Percentiles rank a stretch among this genome's conserved stretches.
Evolutionary conservation across 768 basidiomycete genomes (phyloP).

Genomic region (Termitomyces titanicus): DNA sequence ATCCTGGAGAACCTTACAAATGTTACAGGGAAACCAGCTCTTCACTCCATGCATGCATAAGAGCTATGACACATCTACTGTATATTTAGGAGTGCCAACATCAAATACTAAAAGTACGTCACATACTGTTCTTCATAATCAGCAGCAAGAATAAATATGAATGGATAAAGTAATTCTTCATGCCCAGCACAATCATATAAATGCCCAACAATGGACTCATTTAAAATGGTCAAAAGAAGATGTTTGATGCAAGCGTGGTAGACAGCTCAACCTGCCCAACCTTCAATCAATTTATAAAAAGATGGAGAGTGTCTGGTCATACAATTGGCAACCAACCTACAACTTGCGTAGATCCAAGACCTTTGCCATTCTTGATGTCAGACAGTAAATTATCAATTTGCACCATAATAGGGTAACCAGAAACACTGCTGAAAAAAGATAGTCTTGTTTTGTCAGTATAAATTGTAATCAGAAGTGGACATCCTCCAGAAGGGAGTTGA

Average conservation of each 20-base stretch:
- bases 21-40: too few species aligned
- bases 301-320: too few species aligned
- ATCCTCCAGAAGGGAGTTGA: neutral
- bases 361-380: slow-evolving; percentile 28
- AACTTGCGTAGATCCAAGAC: slow-evolving; percentile 24
- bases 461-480: slow-evolving; percentile 25
- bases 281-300: too few species aligned
- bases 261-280: too few species aligned
- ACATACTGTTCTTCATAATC: slow-evolving; percentile 47
- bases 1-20: slow-evolving; percentile 15
- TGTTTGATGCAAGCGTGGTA: slow-evolving; percentile 18
- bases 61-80: neutral
- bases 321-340: neutral
- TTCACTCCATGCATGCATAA: too few species aligned
- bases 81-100: neutral
- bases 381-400: slow-evolving; percentile 25
- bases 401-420: slow-evolving; percentile 33
- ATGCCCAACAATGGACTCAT: slow-evolving; percentile 9
- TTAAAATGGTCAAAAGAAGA: slow-evolving; percentile 14
- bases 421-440: slow-evolving; percentile 29
- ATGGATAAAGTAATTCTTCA: slow-evolving; percentile 15
- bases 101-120: neutral
- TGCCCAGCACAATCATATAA: slow-evolving; percentile 14
- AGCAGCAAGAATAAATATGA: slow-evolving; percentile 34
- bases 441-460: slow-evolving; percentile 37